Evolutionary conservation across 2,329 filamentous ascomycete genomes (phyloP).

Genomic region (Colletotrichum lupini): DNA sequence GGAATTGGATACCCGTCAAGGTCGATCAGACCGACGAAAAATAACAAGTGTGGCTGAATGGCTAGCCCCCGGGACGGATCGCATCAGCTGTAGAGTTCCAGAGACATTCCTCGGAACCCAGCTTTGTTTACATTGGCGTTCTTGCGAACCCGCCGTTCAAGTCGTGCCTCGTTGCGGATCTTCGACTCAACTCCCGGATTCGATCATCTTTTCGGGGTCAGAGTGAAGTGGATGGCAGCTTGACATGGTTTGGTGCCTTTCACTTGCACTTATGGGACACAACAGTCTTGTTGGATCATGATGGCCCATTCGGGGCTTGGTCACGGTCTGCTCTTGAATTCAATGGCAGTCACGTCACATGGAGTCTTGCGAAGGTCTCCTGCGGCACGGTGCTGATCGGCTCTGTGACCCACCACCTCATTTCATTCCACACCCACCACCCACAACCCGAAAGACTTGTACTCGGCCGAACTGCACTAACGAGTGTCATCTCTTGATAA

Average conservation of each 20-base stretch:
- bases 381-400: background rate
- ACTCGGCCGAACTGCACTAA: background rate
- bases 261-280: background rate
- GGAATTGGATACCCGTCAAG: background rate
- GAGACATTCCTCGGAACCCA: background rate
- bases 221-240: background rate
- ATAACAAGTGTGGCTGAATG: background rate
- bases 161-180: background rate
- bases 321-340: background rate
- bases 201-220: background rate
- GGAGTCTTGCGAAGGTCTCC: background rate
- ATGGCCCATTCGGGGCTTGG: background rate
- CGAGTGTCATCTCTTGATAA: background rate
- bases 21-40: background rate
- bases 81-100: background rate
- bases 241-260: background rate
- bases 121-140: background rate
- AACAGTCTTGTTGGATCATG: background rate
- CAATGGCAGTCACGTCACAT: background rate
- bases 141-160: background rate
- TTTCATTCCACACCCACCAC: background rate
- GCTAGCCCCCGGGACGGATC: background rate
- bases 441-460: background rate
- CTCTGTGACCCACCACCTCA: slow-evolving; percentile 17
- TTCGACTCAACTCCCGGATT: background rate